Conservation (phyloP, 345 rosid genomes). For the Jatropha curcas region DNA sequence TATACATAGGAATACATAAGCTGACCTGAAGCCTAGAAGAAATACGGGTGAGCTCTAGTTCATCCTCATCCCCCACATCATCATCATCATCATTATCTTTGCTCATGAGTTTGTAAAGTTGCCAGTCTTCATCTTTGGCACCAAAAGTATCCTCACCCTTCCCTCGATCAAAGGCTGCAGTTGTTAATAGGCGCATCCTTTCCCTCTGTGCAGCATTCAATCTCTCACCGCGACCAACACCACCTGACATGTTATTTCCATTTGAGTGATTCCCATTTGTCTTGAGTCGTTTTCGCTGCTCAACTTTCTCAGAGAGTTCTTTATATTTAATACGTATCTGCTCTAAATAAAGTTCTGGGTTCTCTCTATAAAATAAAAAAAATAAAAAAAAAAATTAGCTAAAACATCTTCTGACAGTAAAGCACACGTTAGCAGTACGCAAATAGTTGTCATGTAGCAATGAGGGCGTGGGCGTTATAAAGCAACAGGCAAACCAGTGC, state of each 20-base stretch:
- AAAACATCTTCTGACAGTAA: neutral
- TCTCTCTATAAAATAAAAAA: slow-evolving; percentile 53
- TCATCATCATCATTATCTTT: slow-evolving; percentile 84
- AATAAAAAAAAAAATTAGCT: slow-evolving; percentile 14
- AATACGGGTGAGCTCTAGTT: slow-evolving; percentile 67
- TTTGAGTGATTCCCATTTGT: slow-evolving; percentile 72
- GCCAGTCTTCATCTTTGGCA: slow-evolving; percentile 96
- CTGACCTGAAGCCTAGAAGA: slow-evolving; percentile 74
- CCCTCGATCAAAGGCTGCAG: slow-evolving; percentile 97
- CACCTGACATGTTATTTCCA: slow-evolving; percentile 68
- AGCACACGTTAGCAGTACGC: neutral
- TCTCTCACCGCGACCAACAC: slow-evolving; percentile 94
- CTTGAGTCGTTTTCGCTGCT: slow-evolving; percentile 80
- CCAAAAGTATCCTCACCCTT: slow-evolving; percentile 95
- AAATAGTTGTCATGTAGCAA: neutral
- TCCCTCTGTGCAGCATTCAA: slow-evolving; percentile 94
- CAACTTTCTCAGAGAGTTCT: slow-evolving; percentile 76
- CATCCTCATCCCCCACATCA: slow-evolving; percentile 65
- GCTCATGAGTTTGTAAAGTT: slow-evolving; percentile 90
- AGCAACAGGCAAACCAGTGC: too few species aligned
- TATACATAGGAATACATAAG: neutral
- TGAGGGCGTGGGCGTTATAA: neutral
- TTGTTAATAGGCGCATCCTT: slow-evolving; percentile 90
- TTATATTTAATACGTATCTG: slow-evolving; percentile 69
- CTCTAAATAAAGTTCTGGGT: slow-evolving; percentile 80